Evolutionary conservation across 768 basidiomycete species (phyloP), one percentile per base, ranked within the genome.

Genomic region (Leccinellum luteum): DNA sequence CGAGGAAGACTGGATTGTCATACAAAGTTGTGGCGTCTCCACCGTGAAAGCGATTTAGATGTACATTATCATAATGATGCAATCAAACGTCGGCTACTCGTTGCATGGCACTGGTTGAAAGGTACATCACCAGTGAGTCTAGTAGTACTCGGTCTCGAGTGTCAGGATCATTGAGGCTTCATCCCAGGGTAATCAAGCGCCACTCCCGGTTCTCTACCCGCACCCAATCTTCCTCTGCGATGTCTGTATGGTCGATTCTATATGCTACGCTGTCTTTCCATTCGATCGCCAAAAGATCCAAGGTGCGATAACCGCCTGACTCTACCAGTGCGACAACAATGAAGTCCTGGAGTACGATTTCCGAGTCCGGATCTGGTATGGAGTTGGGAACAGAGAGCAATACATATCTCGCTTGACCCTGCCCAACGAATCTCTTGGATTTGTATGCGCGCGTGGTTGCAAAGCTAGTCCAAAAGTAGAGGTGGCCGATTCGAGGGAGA

Each of bases 401-500:
- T 3, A 10, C 30, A 17, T 54, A 63, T 3, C 50, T 15, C 15
- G 25, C 21, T 1, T 19, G 31, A 21, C 31, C 54, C 6, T 17
- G 30, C 6, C 49, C 53, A 1, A 2, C 0, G 6, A 13, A 21
- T n/a, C 35, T 28, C 41, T 27, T 12, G 1, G 21, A 4, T 38
- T 58, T 58, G n/a, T 48, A 9, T 0, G 10, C 44, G 17, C 13
- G 52, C 30, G 53, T 3, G 14, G 47, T 62, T 5, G 53, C 64
- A 43, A 47, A 4, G 27, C 55, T 57, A 4, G 64, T 66, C 64
- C 64, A 65, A 17, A 66, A 65, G 25, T 23, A 27, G 8, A 65
- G 19, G 2, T 51, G 64, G 8, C 64, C 64, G 2, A 55, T 32
- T 32, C 1, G 43, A 1, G 9, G 12, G 3, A 13, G 5, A 15